Conservation (phyloP, 192 early-diverging fungal genomes). For the Linnemannia schmuckeri region DNA sequence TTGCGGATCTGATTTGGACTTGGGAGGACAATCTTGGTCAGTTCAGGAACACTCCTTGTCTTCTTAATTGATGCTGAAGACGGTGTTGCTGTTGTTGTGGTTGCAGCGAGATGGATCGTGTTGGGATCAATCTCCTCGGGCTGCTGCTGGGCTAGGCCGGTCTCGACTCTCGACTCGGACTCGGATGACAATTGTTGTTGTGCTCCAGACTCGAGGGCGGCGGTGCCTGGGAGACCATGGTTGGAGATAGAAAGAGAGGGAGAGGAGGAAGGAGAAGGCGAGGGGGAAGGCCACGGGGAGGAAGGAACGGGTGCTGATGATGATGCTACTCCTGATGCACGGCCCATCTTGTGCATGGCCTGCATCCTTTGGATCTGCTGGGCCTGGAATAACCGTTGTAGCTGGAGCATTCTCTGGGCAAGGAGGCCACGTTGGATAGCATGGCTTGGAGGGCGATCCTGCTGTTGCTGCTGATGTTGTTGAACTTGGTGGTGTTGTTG, state of each 20-base stretch:
- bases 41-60: slow-evolving; percentile 2
- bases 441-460: slow-evolving; percentile 21
- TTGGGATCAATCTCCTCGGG: slow-evolving; percentile 24
- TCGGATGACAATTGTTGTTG: neutral
- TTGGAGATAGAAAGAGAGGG: neutral
- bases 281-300: neutral
- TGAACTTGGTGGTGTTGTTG: slow-evolving; percentile 12
- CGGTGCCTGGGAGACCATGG: neutral
- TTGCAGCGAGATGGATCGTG: slow-evolving; percentile 29
- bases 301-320: neutral
- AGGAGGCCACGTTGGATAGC: slow-evolving; percentile 29
- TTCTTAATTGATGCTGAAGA: too few species aligned
- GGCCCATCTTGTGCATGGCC: slow-evolving; percentile 35
- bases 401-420: slow-evolving; percentile 33
- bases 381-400: slow-evolving; percentile 36
- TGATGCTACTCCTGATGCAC: slow-evolving; percentile 4
- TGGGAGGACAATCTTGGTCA: slow-evolving; percentile 31
- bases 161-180: neutral
- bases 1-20: slow-evolving; percentile 38
- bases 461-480: slow-evolving; percentile 25
- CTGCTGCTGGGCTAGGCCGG: neutral
- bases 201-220: neutral
- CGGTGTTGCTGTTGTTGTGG: slow-evolving; percentile 18
- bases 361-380: slow-evolving; percentile 48
- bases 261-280: neutral